phyloP scores from a whole-genome alignment of 805 yeast genomes.

The Yarrowia osloensis region DNA sequence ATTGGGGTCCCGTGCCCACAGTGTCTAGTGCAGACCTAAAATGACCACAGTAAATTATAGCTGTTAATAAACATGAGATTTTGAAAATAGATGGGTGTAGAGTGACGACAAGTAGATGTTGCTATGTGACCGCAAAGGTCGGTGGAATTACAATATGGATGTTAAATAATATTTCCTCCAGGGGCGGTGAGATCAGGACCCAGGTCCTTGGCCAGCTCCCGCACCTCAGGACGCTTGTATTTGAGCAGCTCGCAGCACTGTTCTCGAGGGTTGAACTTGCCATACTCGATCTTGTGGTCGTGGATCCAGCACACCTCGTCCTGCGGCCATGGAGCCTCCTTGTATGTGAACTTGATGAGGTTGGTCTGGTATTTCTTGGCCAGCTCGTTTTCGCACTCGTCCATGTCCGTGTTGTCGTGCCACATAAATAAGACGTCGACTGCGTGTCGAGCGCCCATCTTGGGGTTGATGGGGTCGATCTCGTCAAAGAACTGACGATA shows the following conservation, averaged over 20 bases:
- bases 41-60: constrained; percentile 28
- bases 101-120: too few relatives aligned
- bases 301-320: constrained; percentile 28
- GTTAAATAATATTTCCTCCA: constrained; percentile 11
- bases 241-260: neutral
- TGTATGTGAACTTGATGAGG: constrained; percentile 39
- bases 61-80: constrained; percentile 20
- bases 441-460: constrained; percentile 42
- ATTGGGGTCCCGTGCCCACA: neutral
- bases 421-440: constrained; percentile 42
- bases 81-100: neutral
- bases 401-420: constrained; percentile 37
- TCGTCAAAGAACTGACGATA: constrained; percentile 42
- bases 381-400: constrained; percentile 32
- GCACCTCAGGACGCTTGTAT: neutral
- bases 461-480: constrained; percentile 39
- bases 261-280: constrained; percentile 13
- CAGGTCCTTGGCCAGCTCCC: constrained; percentile 14
- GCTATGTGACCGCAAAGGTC: too few relatives aligned
- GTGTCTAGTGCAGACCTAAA: constrained; percentile 31
- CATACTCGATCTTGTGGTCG: constrained; percentile 6
- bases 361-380: constrained; percentile 36
- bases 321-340: constrained; percentile 40
- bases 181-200: constrained; percentile 23
- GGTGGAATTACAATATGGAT: too few relatives aligned